Evolutionary conservation across 441 rosid species (phyloP), one percentile per base, ranked within the genome.

Genomic region (Brassica hybrid): DNA sequence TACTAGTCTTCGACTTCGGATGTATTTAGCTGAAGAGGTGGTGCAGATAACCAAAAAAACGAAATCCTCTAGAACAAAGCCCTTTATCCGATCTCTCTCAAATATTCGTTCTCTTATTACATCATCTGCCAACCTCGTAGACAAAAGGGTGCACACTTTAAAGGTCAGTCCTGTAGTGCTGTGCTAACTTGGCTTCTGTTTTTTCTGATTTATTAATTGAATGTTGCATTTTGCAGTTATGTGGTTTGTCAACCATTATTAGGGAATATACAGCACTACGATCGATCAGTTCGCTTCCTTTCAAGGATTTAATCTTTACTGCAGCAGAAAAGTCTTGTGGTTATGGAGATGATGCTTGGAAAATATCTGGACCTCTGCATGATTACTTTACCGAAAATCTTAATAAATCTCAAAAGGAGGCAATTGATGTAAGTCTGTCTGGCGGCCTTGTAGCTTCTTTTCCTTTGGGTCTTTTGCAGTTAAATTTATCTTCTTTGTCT

Each of bases 211-310:
- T 36, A 36, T 36, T 36, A 36, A 36, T 36, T 30, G 34, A 30
- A 30, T 30, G 34, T 30, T 30, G 34, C 34, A 30, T 71, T 30
- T 12, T 85, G 83, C 82, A 95, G 99, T 82, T 93, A 64, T 91
- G 99, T 88, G 84, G 96, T 79, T 85, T 95, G 71, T 95, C 99
- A 65, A 95, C 99, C 50, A 93, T 93, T 82, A 82, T 84, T 62
- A 98, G 97, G 81, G 98, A 95, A 86, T 95, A 95, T 76, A 70
- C 83, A 72, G 99, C 94, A 74, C 76, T 95, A 57, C 79, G 91
- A 79, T 90, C 94, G 57, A 83, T 95, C 66, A 79, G 88, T 66
- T 88, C 91, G 52, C 95, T 95, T 56, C 95, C 99, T 60, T 95
- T 95, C 90, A 95, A 85, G 90, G 92, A 93, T 86, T 87, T 91